These are phyloP conservation scores for Lachancea thermotolerans DNA, from an alignment of 805 yeast species.

Conservation along the genomic window DNA sequence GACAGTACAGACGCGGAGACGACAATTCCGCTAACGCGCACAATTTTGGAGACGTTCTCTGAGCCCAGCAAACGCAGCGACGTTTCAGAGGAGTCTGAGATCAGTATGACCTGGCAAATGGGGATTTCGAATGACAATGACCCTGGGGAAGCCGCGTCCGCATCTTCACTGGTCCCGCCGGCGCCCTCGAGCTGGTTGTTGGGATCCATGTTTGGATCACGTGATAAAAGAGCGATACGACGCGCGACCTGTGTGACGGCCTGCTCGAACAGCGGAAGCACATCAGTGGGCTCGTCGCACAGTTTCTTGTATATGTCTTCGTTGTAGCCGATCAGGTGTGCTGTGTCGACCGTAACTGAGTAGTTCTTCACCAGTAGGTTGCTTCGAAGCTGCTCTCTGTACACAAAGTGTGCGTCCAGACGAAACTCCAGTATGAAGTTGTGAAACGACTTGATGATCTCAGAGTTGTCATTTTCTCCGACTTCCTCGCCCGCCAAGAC, in stretches of 20 bases:
- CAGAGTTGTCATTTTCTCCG: conserved; percentile 55
- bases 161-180: conserved; percentile 12
- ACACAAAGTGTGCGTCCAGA: conserved; percentile 72
- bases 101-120: conserved; percentile 71
- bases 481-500: conserved; percentile 81
- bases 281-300: conserved; percentile 79
- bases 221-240: conserved; percentile 44
- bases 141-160: conserved; percentile 9
- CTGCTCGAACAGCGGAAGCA: conserved; percentile 77
- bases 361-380: conserved; percentile 73
- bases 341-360: conserved; percentile 66
- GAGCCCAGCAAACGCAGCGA: conserved; percentile 80
- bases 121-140: conserved; percentile 44
- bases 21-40: conserved; percentile 86
- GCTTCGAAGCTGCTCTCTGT: conserved; percentile 86
- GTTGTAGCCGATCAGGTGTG: conserved; percentile 79
- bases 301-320: conserved; percentile 83
- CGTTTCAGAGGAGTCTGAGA: conserved; percentile 62
- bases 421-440: conserved; percentile 81
- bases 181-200: conserved; percentile 10
- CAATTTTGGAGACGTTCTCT: conserved; percentile 81
- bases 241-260: conserved; percentile 84
- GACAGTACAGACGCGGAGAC: conserved; percentile 84
- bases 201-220: conserved; percentile 9
- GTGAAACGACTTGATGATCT: conserved; percentile 69